phyloP scores from a whole-genome alignment of 768 basidiomycete species.

The Kwoniella newhampshirensis region DNA sequence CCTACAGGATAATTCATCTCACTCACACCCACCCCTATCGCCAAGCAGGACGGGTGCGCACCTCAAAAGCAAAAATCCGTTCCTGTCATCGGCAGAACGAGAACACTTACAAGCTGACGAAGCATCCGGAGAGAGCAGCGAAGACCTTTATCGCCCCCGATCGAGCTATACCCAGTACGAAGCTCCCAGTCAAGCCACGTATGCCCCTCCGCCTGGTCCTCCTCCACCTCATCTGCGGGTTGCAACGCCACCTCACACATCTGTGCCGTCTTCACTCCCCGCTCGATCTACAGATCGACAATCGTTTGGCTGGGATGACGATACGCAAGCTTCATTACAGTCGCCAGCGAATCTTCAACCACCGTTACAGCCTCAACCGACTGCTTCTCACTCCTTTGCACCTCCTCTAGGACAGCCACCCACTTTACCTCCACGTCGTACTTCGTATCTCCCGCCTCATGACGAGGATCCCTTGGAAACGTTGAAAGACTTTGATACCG shows the following conservation, averaged over 20 bases:
- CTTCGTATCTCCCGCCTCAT: slow-evolving; percentile 7
- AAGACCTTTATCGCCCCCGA: not conserved
- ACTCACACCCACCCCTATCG: slow-evolving; percentile 12
- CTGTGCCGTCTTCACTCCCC: too few species aligned
- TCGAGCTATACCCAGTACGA: slow-evolving; percentile 11
- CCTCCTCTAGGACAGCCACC: slow-evolving; percentile 7
- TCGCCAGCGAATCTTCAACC: not conserved
- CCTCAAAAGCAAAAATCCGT: slow-evolving; percentile 47
- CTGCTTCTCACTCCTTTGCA: not conserved
- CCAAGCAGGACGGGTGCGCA: slow-evolving; percentile 30
- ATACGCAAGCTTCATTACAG: not conserved
- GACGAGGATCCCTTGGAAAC: slow-evolving; percentile 43
- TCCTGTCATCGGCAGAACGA: slow-evolving; percentile 37
- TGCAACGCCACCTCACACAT: slow-evolving; percentile 8
- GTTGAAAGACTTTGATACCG: slow-evolving; percentile 41
- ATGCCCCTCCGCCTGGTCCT: slow-evolving; percentile 31
- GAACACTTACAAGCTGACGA: slow-evolving; percentile 21
- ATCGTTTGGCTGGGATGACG: slow-evolving; percentile 1
- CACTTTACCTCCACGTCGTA: slow-evolving; percentile 4
- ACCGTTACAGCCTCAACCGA: not conserved
- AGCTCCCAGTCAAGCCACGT: slow-evolving; percentile 1
- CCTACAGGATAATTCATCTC: slow-evolving; percentile 9
- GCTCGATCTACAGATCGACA: too few species aligned
- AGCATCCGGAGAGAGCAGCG: not conserved
- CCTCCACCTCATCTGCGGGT: slow-evolving; percentile 28